Evolutionary conservation across 2,329 filamentous ascomycete genomes (phyloP), one percentile per base, ranked within the genome.

Genomic region (Phaeophleospora eucalypticola): DNA sequence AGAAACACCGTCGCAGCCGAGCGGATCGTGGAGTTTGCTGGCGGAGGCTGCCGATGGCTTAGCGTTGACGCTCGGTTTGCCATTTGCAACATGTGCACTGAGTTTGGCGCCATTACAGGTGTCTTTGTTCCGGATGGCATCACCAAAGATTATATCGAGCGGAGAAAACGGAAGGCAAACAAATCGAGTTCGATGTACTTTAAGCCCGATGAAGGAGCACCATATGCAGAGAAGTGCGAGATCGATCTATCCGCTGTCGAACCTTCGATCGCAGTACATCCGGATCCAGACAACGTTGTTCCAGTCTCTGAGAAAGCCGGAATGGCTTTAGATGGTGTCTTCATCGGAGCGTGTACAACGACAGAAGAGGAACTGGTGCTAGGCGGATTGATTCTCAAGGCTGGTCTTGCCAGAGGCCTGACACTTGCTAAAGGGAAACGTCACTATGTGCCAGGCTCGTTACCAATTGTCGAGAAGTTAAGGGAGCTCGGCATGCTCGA

Each of bases 21-120:
- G 15, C 17, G 49, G 16, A 38, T 51, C 3, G 41, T 51, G 1
- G 49, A 51, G 27, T 51, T 51, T 32, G 33, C 20, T 1, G 49
- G 49, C 2, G 32, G 33, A 12, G 43, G 48, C n/a, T 29, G 18
- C 4, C 14, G 15, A 9, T 8, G 16, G 6, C 32, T 46, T 10
- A 46, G 43, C 4, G 32, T 21, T 16, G 48, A 51, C 35, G 48
- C 44, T 15, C 18, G 48, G 3, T 51, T 51, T 19, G 43, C 48
- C 9, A 51, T 51, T 18, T 46, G 43, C 39, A 47, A 51, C 18
- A 51, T 51, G 48, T 51, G 48, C 40, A 51, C 48, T 10, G 48
- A 47, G 36, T 46, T 47, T 20, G 48, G 48, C 3, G 48, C 48
- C 8, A 47, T 51, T 29, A 44, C 43, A 15, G 43, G 44, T 9